These are phyloP conservation scores for Myxozyma mucilagina DNA, from an alignment of 805 yeast species.

Conservation along the genomic window DNA sequence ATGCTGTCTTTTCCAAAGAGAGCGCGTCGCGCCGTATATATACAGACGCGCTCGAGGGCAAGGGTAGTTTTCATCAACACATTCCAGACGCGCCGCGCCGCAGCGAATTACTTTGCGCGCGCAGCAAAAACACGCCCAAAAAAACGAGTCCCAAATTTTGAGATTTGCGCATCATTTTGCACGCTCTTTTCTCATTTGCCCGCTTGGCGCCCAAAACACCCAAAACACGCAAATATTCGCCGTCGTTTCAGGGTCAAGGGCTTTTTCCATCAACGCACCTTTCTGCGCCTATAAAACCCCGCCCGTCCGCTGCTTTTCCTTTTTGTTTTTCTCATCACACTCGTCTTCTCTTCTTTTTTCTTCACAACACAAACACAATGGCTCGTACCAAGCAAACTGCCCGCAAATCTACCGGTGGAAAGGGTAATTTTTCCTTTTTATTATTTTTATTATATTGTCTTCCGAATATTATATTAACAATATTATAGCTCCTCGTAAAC, in stretches of 20 bases:
- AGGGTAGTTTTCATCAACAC: conserved; percentile 25
- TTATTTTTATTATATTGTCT: background rate
- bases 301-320: conserved; percentile 17
- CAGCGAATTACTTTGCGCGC: conserved; percentile 1
- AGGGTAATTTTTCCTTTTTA: conserved; percentile 38
- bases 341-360: background rate
- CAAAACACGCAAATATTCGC: no score
- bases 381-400: conserved; percentile 89
- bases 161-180: conserved; percentile 14
- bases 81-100: background rate
- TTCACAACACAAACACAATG: conserved; percentile 52
- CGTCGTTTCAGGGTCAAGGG: conserved; percentile 19
- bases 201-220: no score
- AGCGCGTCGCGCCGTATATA: conserved; percentile 1
- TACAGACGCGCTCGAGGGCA: conserved; percentile 17
- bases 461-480: background rate
- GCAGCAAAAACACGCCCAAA: conserved; percentile 9
- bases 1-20: background rate
- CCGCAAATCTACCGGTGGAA: conserved; percentile 89
- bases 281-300: background rate
- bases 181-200: background rate
- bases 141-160: conserved; percentile 13
- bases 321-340: conserved; percentile 17
- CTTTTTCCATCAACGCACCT: conserved; percentile 7
- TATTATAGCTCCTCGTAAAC: conserved; percentile 75